Evolutionary conservation across 2,329 filamentous ascomycete species (phyloP), one percentile per base, ranked within the genome.

Genomic region (Penicillium sp.): DNA sequence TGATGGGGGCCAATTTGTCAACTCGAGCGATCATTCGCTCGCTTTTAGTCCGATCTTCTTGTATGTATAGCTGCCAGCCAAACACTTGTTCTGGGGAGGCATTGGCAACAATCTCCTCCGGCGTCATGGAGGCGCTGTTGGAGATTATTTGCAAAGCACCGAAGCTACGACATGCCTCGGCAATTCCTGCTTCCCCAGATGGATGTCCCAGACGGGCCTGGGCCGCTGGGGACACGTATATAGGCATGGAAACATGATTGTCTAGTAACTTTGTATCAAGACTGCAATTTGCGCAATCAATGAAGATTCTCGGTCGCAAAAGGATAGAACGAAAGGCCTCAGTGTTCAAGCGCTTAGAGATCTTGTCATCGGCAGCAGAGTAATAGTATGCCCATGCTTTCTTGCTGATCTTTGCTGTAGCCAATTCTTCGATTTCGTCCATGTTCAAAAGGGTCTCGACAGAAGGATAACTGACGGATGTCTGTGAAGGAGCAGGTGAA

Each of bases 181-280:
- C 72, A 7, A 76, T 59, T 1, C 69, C 68, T 37, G 71, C 68
- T 56, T 80, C 78, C 1, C 76, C 77, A 5, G 75, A 72, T 4
- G 72, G 68, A 56, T 79, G 75, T 0, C 75, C 75, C n/a, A 79
- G 69, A 37, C 74, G 74, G 14, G 76, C 77, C 59, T 77, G 73
- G 1, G 73, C 77, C 0, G 73, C 72, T 0, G 76, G 70, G 1
- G 75, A 75, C 25, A 78, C 71, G 48, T 72, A 77, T 1, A 79
- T 63, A 0, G 77, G 77, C 7, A 78, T 61, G 1, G 68, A 65
- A 5, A 69, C 69, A 20, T 58, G 26, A 12, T 68, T 54, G 0
- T 69, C 72, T 11, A 77, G 58, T 14, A 76, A 90, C 90, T 56
- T 96, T 94, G 90, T 94, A 11, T 85, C 83, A 4, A 87, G 83